These are phyloP conservation scores for Pseudofabraea citricarpa DNA, from an alignment of 2,329 filamentous ascomycete species.

Conservation along the genomic window DNA sequence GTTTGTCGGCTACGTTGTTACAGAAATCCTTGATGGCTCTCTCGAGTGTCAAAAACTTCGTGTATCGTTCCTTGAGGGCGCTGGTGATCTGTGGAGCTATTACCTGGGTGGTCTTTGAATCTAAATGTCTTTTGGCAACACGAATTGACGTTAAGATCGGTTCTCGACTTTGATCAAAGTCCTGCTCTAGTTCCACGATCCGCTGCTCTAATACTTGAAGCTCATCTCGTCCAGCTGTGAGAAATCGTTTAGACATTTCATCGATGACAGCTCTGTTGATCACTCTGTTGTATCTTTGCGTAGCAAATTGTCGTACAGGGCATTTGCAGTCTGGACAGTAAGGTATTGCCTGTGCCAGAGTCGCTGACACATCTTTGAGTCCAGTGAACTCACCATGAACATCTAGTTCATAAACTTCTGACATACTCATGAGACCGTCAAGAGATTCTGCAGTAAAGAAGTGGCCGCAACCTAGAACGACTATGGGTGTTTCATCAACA, in stretches of 20 bases:
- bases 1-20: constrained; percentile 20
- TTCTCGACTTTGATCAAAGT: constrained; percentile 9
- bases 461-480: constrained; percentile 60
- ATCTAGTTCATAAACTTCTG: constrained; percentile 25
- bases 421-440: constrained; percentile 53
- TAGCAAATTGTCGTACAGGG: constrained; percentile 28
- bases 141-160: constrained; percentile 6
- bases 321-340: constrained; percentile 28
- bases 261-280: constrained; percentile 33
- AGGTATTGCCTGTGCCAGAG: constrained; percentile 22
- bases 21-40: constrained; percentile 18
- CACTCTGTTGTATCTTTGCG: constrained; percentile 31
- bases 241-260: constrained; percentile 31
- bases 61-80: constrained; percentile 15
- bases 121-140: constrained; percentile 2
- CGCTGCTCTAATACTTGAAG: constrained; percentile 20
- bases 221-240: constrained; percentile 23
- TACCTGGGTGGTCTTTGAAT: constrained; percentile 1
- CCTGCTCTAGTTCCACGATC: constrained; percentile 14
- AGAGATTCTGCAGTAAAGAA: constrained; percentile 54
- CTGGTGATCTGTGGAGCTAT: constrained; percentile 2
- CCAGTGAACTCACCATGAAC: constrained; percentile 21
- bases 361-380: constrained; percentile 22
- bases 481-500: constrained; percentile 52
- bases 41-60: constrained; percentile 11